Evolutionary conservation across 164 flowering plant species (phyloP).

Genomic region (Berberis thunbergii): DNA sequence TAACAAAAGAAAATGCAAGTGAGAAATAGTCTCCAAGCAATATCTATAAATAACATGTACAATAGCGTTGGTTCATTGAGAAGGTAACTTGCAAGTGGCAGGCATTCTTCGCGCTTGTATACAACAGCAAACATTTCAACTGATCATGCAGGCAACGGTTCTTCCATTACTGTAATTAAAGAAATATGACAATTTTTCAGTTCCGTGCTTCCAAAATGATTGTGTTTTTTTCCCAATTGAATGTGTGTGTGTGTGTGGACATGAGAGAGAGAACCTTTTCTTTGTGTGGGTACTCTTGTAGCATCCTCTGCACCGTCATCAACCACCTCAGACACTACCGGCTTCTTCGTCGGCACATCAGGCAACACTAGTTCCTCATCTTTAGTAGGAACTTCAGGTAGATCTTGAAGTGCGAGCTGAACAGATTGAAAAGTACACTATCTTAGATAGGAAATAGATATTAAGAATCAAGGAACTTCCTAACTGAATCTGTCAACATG

Average conservation of each 20-base stretch:
- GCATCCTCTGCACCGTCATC: constrained; percentile 19
- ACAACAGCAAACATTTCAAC: background rate
- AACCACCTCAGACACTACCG: constrained; percentile 27
- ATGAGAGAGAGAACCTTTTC: constrained; percentile 36
- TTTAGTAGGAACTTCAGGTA: constrained; percentile 59
- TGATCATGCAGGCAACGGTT: constrained; percentile 1
- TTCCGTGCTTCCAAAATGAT: background rate
- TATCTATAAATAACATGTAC: background rate
- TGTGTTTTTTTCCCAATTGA: too few species aligned
- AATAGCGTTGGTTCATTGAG: background rate
- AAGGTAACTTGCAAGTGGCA: background rate
- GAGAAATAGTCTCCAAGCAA: background rate
- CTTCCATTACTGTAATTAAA: constrained; percentile 2
- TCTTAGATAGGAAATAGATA: background rate
- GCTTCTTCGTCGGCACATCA: constrained; percentile 79
- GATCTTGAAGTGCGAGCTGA: constrained; percentile 62
- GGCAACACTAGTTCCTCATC: constrained; percentile 64
- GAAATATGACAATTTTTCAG: background rate
- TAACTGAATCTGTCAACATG: too few species aligned
- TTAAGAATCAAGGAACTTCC: background rate
- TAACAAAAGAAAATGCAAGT: background rate
- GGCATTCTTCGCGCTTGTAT: background rate
- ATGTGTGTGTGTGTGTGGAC: constrained; percentile 20
- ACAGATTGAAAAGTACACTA: constrained; percentile 2
- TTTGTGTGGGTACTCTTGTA: constrained; percentile 22